Percentiles rank a stretch among this genome's conserved stretches.
phyloP scores from a whole-genome alignment of 306 rosid species.

The Rosa multiflora region DNA sequence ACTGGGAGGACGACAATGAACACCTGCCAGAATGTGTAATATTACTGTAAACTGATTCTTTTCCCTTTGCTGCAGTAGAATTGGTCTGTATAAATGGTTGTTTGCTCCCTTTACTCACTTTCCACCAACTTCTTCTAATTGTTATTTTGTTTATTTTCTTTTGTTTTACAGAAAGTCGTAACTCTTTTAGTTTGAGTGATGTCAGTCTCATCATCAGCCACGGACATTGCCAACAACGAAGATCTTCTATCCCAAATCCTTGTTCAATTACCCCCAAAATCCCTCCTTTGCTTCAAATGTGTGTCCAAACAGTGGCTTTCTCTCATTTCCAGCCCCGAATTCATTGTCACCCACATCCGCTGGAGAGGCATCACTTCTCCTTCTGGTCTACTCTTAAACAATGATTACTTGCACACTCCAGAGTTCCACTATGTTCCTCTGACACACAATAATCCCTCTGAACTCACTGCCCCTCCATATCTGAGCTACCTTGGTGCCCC shows the following conservation, averaged over 20 bases:
- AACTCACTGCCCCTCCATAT: background rate
- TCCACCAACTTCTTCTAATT: background rate
- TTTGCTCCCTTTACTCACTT: background rate
- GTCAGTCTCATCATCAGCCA: conserved; percentile 8
- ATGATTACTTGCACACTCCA: background rate
- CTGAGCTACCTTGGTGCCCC: background rate
- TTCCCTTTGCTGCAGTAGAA: background rate
- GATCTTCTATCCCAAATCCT: conserved; percentile 26
- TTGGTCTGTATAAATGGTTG: background rate
- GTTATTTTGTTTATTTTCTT: background rate
- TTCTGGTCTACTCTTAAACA: conserved; percentile 17
- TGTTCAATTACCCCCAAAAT: conserved; percentile 26
- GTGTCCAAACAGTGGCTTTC: conserved; percentile 37
- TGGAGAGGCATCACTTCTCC: background rate
- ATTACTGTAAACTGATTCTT: background rate
- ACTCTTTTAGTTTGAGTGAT: background rate
- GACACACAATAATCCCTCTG: background rate
- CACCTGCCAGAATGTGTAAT: background rate
- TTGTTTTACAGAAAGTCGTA: background rate
- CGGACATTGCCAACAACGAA: conserved; percentile 13
- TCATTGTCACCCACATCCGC: background rate
- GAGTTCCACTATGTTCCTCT: conserved; percentile 14
- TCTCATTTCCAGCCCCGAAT: conserved; percentile 22
- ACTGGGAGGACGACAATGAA: background rate
- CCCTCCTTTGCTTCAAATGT: conserved; percentile 27